Evolutionary conservation across 139 green algal species (phyloP).

Genomic region (Tetradesmus lagerheimii): DNA sequence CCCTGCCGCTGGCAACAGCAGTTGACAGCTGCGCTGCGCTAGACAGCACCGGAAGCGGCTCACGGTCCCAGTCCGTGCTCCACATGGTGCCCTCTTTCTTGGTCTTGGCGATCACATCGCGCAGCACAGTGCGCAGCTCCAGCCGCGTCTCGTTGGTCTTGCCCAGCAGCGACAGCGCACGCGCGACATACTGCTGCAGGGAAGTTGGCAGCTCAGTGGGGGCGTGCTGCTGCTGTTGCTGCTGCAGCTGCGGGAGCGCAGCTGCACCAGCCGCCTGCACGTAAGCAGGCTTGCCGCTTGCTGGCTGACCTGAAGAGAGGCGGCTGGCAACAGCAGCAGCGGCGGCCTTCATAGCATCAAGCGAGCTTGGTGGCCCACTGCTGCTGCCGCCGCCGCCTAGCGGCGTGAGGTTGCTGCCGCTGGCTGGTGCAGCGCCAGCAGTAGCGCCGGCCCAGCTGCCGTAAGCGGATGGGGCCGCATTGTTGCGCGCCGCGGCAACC

Average conservation of each 20-base stretch:
- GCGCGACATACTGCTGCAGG: slow-evolving; percentile 30
- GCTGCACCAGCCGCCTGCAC: background rate
- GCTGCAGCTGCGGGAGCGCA: background rate
- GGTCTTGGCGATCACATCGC: slow-evolving; percentile 15
- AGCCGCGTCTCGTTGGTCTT: slow-evolving; percentile 2
- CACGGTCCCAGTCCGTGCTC: slow-evolving; percentile 37
- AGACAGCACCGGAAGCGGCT: slow-evolving; percentile 22
- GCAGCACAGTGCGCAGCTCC: slow-evolving; percentile 11
- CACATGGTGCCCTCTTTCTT: slow-evolving; percentile 34
- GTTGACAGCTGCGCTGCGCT: background rate
- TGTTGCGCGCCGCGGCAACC: background rate
- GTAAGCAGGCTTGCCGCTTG: background rate
- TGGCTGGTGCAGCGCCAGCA: background rate
- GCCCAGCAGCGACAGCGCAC: slow-evolving; percentile 13
- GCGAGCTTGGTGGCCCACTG: background rate
- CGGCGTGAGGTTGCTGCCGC: background rate
- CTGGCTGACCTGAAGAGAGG: background rate
- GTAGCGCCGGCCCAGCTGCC: background rate
- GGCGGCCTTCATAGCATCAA: slow-evolving; percentile 19
- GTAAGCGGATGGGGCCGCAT: background rate
- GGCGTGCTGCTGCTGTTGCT: background rate
- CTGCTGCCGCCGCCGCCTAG: background rate
- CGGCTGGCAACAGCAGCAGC: slow-evolving; percentile 13
- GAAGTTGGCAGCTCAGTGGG: background rate
- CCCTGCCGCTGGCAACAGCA: background rate